Conservation (phyloP, 2,329 filamentous ascomycete species). For the Beauveria medogensis region DNA sequence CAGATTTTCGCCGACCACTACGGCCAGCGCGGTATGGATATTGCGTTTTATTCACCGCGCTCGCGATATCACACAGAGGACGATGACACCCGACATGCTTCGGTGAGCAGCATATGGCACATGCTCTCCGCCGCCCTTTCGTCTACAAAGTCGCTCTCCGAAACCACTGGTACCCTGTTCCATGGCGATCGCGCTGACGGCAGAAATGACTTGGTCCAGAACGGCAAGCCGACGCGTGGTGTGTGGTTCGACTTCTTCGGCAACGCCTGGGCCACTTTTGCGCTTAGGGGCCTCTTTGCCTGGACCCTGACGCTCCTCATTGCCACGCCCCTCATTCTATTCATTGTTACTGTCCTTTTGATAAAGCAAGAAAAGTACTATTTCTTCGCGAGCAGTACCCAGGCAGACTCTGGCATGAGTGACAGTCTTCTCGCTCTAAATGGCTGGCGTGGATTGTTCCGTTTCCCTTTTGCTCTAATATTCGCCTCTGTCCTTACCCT, state of each 20-base stretch:
- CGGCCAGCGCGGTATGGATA: slow-evolving; percentile 79
- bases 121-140: slow-evolving; percentile 82
- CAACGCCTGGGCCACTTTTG: slow-evolving; percentile 66
- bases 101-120: slow-evolving; percentile 70
- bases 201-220: slow-evolving; percentile 53
- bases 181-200: slow-evolving; percentile 48
- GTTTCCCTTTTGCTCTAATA: slow-evolving; percentile 69
- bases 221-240: slow-evolving; percentile 57
- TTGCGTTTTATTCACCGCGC: slow-evolving; percentile 84
- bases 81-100: slow-evolving; percentile 76
- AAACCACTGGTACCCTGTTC: slow-evolving; percentile 59
- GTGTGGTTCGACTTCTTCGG: slow-evolving; percentile 97
- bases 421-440: slow-evolving; percentile 56
- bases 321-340: slow-evolving; percentile 64
- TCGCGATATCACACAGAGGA: slow-evolving; percentile 85
- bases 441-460: slow-evolving; percentile 75
- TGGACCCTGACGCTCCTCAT: slow-evolving; percentile 79
- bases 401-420: slow-evolving; percentile 48
- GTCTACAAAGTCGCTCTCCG: slow-evolving; percentile 64
- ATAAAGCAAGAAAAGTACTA: slow-evolving; percentile 76
- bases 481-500: slow-evolving; percentile 62
- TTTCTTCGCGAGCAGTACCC: slow-evolving; percentile 60
- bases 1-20: slow-evolving; percentile 68
- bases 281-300: slow-evolving; percentile 76
- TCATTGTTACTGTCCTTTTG: slow-evolving; percentile 61